Conservation (phyloP, 495 filamentous ascomycete species). For the Penicillium angulare region DNA sequence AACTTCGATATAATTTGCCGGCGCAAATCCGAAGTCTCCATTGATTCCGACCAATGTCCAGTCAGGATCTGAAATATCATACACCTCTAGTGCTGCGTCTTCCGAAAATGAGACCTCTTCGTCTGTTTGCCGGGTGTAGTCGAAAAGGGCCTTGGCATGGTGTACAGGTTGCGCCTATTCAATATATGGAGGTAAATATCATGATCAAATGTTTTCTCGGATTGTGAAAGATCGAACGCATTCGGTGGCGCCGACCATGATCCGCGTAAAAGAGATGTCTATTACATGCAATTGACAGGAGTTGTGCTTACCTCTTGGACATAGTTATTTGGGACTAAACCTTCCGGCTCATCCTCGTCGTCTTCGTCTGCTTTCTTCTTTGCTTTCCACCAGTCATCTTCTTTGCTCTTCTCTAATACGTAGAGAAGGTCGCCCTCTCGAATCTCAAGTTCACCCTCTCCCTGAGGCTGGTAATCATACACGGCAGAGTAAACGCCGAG, state of each 20-base stretch:
- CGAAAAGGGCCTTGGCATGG: conserved; percentile 84
- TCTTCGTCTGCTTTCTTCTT: conserved; percentile 93
- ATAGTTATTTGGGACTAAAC: conserved; percentile 94
- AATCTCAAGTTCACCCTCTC: conserved; percentile 82
- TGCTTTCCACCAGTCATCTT: conserved; percentile 97
- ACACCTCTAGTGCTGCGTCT: conserved; percentile 79
- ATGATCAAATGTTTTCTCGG: conserved; percentile 1
- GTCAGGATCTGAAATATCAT: conserved; percentile 88
- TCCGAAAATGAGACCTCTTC: conserved; percentile 96
- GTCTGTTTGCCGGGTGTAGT: conserved; percentile 95
- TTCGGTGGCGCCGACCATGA: neutral
- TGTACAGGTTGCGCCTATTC: conserved; percentile 66
- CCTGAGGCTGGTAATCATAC: conserved; percentile 92
- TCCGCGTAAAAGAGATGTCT: neutral
- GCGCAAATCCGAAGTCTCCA: conserved; percentile 89
- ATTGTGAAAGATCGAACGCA: neutral
- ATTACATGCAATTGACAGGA: neutral
- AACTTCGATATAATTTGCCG: conserved; percentile 94
- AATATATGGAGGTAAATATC: conserved; percentile 12
- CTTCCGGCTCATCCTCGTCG: conserved; percentile 92
- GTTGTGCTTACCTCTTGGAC: conserved; percentile 78
- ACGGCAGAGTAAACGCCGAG: conserved; percentile 87
- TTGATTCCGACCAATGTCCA: conserved; percentile 91
- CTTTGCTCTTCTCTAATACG: conserved; percentile 81
- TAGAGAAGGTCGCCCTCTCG: conserved; percentile 89